Base-by-base conservation (phyloP, 2,329 filamentous ascomycete species). In the Tolypocladium sp. region DNA sequence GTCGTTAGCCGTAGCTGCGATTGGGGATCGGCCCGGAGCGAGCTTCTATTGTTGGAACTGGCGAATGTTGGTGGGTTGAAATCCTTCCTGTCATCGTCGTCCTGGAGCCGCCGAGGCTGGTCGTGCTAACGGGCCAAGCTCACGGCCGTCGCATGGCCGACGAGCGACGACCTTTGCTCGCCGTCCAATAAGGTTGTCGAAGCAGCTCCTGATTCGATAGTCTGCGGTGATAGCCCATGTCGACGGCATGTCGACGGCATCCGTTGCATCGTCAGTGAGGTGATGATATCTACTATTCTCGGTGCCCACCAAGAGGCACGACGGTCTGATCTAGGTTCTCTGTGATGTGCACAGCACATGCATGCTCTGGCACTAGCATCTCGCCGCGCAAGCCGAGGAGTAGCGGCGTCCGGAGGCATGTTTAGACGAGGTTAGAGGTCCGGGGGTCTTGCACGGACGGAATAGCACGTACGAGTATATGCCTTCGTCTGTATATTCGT, bases 81-180 rank as follows among this genome's bases (percentile, higher is more conserved):
- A 13, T 33, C 27, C 49, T 35, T 35, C 49, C 49, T 52, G 17
- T 57, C 41, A 57, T 25, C 15, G n/a, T 49, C 55, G 42, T 57
- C 25, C 30, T 52, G 40, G 60, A 61, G 59, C 42, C 55, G 61
- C 58, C 55, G 60, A 57, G 53, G 35, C 56, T 63, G 57, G 59
- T 53, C 46, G 51, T 15, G 55, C 40, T 15, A 33, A 40, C 20
- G 30, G 30, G 42, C 41, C 42, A 49, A 46, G 33, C 33, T 37
- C 35, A 35, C 27, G 40, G 42, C 55, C 42, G 55, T 57, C 55
- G 55, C 30, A 27, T 51, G 55, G 42, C 35, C 37, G 33, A 52
- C 1, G 40, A 25, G 41, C 35, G 35, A 38, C 49, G 52, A 35
- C 27, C 8, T 33, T 17, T 20, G 49, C 27, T 49, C 9, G 55